These are phyloP conservation scores for Gleditsia sinensis DNA, from an alignment of 306 rosid species.

Conservation along the genomic window DNA sequence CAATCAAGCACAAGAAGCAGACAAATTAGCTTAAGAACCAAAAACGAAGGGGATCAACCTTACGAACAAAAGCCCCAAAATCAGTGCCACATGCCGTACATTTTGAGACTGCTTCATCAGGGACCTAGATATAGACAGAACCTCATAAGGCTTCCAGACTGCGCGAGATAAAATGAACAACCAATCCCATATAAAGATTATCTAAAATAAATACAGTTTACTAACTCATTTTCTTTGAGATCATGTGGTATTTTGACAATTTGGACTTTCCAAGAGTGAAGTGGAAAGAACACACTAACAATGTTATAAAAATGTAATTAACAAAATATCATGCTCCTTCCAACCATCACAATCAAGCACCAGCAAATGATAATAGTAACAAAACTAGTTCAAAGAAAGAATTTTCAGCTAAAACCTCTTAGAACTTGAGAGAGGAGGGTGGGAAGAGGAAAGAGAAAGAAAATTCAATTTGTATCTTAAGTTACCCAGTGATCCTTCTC, in stretches of 20 bases:
- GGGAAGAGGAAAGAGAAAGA: background rate
- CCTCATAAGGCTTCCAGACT: conserved; percentile 19
- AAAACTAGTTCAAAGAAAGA: background rate
- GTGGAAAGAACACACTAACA: background rate
- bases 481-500: conserved; percentile 98
- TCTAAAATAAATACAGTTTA: background rate
- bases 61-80: conserved; percentile 82
- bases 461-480: background rate
- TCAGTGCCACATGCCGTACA: conserved; percentile 82
- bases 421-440: background rate
- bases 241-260: conserved; percentile 18
- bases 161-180: background rate
- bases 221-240: conserved; percentile 11
- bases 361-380: conserved; percentile 9
- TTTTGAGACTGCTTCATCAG: conserved; percentile 95
- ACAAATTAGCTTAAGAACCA: conserved; percentile 15
- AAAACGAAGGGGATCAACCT: conserved; percentile 35
- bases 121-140: conserved; percentile 58
- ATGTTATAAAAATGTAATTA: background rate
- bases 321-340: background rate
- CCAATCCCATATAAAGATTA: too few relatives aligned
- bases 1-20: conserved; percentile 22
- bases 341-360: conserved; percentile 18
- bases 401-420: conserved; percentile 14
- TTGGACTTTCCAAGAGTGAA: background rate